Evolutionary conservation across 306 rosid genomes (phyloP).

Genomic region (Sicyos baderoa): DNA sequence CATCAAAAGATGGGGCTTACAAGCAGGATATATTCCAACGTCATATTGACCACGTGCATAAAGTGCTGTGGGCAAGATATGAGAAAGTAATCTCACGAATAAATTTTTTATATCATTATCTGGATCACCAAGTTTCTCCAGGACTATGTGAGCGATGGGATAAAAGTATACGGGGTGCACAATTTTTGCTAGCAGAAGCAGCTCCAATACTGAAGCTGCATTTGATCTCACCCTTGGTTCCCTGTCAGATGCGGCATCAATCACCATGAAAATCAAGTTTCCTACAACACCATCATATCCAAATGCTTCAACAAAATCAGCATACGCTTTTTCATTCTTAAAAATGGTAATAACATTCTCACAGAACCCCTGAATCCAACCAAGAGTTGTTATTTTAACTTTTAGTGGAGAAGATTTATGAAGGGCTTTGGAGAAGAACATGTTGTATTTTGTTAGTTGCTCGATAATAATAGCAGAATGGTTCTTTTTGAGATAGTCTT

Average conservation of each 20-base stretch:
- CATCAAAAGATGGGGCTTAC: constrained; percentile 37
- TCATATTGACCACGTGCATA: constrained; percentile 72
- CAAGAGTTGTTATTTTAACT: constrained; percentile 55
- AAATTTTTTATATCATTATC: constrained; percentile 51
- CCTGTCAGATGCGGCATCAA: constrained; percentile 64
- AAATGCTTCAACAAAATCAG: constrained; percentile 36
- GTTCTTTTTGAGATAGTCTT: constrained; percentile 27
- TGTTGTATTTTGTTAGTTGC: constrained; percentile 51
- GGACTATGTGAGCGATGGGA: constrained; percentile 60
- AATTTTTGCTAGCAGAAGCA: constrained; percentile 74
- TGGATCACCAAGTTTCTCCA: constrained; percentile 92
- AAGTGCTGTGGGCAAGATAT: constrained; percentile 63
- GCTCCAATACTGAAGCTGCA: constrained; percentile 63
- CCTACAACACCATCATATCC: constrained; percentile 42
- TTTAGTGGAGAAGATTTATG: constrained; percentile 67
- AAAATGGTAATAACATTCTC: constrained; percentile 50
- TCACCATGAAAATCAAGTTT: constrained; percentile 54
- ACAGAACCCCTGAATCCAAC: constrained; percentile 61
- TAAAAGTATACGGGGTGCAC: constrained; percentile 60
- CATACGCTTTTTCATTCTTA: constrained; percentile 30
- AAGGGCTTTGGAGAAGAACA: constrained; percentile 54
- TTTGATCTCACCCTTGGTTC: constrained; percentile 76
- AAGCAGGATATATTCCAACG: constrained; percentile 34
- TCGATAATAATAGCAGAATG: constrained; percentile 39
- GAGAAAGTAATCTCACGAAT: constrained; percentile 55